Conservation (phyloP, 2,329 filamentous ascomycete species). For the Scedosporium apiospermum region DNA sequence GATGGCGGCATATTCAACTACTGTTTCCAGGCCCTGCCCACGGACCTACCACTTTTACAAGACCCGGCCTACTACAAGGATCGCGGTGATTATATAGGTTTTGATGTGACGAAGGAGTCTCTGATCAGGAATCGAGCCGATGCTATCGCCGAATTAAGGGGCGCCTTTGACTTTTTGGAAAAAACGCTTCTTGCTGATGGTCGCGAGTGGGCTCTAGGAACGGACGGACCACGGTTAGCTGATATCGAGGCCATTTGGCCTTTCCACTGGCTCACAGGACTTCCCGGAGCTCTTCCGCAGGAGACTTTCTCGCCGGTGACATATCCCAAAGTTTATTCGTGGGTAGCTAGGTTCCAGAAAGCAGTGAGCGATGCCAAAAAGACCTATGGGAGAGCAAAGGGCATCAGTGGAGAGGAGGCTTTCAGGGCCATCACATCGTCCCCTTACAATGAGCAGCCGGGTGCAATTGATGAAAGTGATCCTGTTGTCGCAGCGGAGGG, state of each 20-base stretch:
- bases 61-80: slow-evolving; percentile 54
- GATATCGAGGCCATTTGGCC: slow-evolving; percentile 64
- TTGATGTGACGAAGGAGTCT: slow-evolving; percentile 15
- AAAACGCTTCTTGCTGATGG: slow-evolving; percentile 53
- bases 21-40: slow-evolving; percentile 46
- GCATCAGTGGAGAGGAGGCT: slow-evolving; percentile 44
- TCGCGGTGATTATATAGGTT: slow-evolving; percentile 28
- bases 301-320: slow-evolving; percentile 38
- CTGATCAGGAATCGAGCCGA: slow-evolving; percentile 33
- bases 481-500: slow-evolving; percentile 32
- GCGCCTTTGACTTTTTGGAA: slow-evolving; percentile 51
- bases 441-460: slow-evolving; percentile 31
- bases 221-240: slow-evolving; percentile 42
- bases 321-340: slow-evolving; percentile 54
- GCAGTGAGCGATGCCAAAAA: slow-evolving; percentile 32
- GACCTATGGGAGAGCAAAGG: slow-evolving; percentile 23
- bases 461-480: slow-evolving; percentile 38
- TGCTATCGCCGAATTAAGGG: slow-evolving; percentile 43
- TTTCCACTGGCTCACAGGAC: slow-evolving; percentile 52
- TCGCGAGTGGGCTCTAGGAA: slow-evolving; percentile 53
- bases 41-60: slow-evolving; percentile 39
- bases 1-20: slow-evolving; percentile 48
- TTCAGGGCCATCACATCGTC: slow-evolving; percentile 33
- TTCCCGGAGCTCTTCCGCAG: slow-evolving; percentile 45
- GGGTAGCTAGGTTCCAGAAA: slow-evolving; percentile 51